Conservation (phyloP, 441 rosid species). For the Erodium moschatum region DNA sequence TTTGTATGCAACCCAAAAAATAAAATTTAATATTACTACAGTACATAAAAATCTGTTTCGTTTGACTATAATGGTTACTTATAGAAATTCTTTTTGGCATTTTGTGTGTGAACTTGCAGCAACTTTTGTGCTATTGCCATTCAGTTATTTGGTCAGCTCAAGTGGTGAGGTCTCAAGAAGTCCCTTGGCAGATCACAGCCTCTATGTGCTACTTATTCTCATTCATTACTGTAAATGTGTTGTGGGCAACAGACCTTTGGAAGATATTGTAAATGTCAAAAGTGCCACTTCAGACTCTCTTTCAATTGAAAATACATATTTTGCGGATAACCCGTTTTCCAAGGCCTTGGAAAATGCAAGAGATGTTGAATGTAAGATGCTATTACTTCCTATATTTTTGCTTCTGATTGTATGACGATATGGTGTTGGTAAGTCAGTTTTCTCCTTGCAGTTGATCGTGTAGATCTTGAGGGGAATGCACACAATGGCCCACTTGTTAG, state of each 20-base stretch:
- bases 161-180: slow-evolving; percentile 51
- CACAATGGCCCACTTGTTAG: slow-evolving; percentile 51
- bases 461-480: slow-evolving; percentile 70
- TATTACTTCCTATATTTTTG: slow-evolving; percentile 14
- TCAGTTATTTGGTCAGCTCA: slow-evolving; percentile 70
- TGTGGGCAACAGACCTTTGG: slow-evolving; percentile 42
- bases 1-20: background rate
- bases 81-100: slow-evolving; percentile 7
- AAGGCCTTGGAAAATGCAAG: slow-evolving; percentile 76
- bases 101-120: slow-evolving; percentile 57
- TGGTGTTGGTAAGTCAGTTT: slow-evolving; percentile 16
- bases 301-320: slow-evolving; percentile 43
- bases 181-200: slow-evolving; percentile 69
- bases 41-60: background rate
- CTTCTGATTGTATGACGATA: slow-evolving; percentile 8
- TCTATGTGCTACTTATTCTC: slow-evolving; percentile 78
- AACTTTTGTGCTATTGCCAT: slow-evolving; percentile 66
- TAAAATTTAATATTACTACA: background rate
- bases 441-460: slow-evolving; percentile 67
- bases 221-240: slow-evolving; percentile 68
- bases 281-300: slow-evolving; percentile 50
- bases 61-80: background rate
- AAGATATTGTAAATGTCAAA: slow-evolving; percentile 51
- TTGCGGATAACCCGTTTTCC: slow-evolving; percentile 77
- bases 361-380: slow-evolving; percentile 77